Conservation (phyloP, 352 stramenopile species). For the Phytophthora cryptogea region DNA sequence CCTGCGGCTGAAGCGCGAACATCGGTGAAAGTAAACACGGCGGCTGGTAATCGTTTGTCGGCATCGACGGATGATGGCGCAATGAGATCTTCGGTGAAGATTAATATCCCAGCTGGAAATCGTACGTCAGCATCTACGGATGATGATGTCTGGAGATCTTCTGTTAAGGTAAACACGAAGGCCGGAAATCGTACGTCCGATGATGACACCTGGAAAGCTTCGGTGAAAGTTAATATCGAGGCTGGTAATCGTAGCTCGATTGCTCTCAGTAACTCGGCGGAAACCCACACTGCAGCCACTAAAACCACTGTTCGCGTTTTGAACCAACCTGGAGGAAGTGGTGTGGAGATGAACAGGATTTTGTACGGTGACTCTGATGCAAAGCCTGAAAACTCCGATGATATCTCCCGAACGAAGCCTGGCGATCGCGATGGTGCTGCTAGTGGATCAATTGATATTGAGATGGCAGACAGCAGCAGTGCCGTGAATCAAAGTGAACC, state of each 20-base stretch:
- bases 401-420: conserved; percentile 1
- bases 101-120: conserved; percentile 13
- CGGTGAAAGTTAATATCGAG: conserved; percentile 42
- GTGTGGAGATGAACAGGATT: conserved; percentile 25
- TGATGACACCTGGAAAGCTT: conserved; percentile 15
- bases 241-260: conserved; percentile 31
- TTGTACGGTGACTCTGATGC: conserved; percentile 29
- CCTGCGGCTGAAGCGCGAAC: conserved; percentile 7
- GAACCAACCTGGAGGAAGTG: conserved; percentile 45
- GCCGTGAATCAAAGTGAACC: conserved; percentile 1
- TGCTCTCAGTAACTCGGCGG: conserved; percentile 10
- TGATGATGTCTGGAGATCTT: conserved; percentile 18
- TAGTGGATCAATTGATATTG: conserved; percentile 11
- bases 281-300: background rate
- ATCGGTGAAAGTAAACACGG: conserved; percentile 19
- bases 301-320: conserved; percentile 39
- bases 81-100: conserved; percentile 8
- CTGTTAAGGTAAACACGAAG: conserved; percentile 41
- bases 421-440: background rate
- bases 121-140: background rate
- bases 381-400: background rate
- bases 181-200: conserved; percentile 28
- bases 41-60: conserved; percentile 1
- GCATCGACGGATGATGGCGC: background rate
- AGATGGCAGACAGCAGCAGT: conserved; percentile 14